phyloP scores from a whole-genome alignment of 257 asterid species.

The Galeopsis tetrahit region DNA sequence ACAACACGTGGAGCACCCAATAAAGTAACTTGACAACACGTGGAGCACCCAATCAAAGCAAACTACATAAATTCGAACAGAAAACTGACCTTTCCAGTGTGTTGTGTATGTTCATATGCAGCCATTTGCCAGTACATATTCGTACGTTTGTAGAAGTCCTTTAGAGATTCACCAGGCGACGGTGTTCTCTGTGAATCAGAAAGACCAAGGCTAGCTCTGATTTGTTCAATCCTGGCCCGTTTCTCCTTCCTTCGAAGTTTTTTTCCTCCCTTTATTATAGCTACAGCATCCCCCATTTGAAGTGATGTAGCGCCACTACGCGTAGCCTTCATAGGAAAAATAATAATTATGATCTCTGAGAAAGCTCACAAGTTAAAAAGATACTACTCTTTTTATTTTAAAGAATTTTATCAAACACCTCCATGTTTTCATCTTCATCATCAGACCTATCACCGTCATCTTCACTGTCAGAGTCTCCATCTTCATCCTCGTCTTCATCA shows the following conservation, averaged over 20 bases:
- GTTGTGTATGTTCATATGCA: conserved; percentile 96
- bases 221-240: conserved; percentile 85
- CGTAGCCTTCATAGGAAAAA: conserved; percentile 47
- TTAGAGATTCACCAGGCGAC: conserved; percentile 87
- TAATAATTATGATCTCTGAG: conserved; percentile 3
- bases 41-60: background rate
- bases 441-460: conserved; percentile 61
- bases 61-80: conserved; percentile 13
- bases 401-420: conserved; percentile 51
- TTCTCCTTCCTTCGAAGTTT: conserved; percentile 90
- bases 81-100: conserved; percentile 93
- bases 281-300: conserved; percentile 87
- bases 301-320: conserved; percentile 49
- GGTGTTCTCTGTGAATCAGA: conserved; percentile 99
- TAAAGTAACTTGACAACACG: background rate
- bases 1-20: too few species aligned
- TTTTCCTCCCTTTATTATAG: conserved; percentile 88
- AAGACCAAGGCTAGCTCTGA: conserved; percentile 95
- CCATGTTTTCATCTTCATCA: conserved; percentile 63
- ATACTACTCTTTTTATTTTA: background rate
- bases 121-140: conserved; percentile 99
- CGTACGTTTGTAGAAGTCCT: conserved; percentile 93
- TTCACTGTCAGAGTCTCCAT: conserved; percentile 62
- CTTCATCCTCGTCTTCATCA: conserved; percentile 63
- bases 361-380: conserved; percentile 5